Conservation (phyloP, 2,329 filamentous ascomycete species). For the Lomentospora prolificans region DNA sequence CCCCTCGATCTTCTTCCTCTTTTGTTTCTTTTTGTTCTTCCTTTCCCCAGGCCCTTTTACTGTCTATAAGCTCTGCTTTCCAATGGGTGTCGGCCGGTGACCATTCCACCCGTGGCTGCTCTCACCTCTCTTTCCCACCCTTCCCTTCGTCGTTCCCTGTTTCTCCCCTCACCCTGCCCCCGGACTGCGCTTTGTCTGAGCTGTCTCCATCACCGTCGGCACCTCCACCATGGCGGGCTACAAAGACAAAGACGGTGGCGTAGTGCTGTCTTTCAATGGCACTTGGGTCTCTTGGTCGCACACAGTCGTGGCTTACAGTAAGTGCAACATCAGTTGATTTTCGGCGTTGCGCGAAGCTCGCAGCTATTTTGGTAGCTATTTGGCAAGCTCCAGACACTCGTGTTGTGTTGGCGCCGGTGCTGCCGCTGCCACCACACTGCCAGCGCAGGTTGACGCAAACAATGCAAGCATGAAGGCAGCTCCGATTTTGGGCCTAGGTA, state of each 20-base stretch:
- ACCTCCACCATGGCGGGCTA: slow-evolving; percentile 36
- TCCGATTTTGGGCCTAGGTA: background rate
- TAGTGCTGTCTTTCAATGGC: slow-evolving; percentile 61
- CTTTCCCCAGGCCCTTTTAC: slow-evolving; percentile 1
- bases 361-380: background rate
- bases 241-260: slow-evolving; percentile 56
- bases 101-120: background rate
- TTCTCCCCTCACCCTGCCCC: background rate
- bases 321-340: slow-evolving; percentile 19
- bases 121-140: slow-evolving; percentile 2
- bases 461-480: too few species aligned
- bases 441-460: too few species aligned
- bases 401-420: too few species aligned
- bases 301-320: slow-evolving; percentile 73
- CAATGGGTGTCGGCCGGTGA: background rate
- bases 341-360: background rate
- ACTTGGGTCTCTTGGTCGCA: slow-evolving; percentile 87
- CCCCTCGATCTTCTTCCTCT: background rate
- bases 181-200: background rate
- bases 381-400: background rate
- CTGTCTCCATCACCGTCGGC: background rate
- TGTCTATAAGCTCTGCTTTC: background rate
- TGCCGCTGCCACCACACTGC: too few species aligned
- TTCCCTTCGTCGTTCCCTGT: slow-evolving; percentile 12
- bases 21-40: background rate